phyloP scores from a whole-genome alignment of 805 yeast species.

The Candida quercuum region DNA sequence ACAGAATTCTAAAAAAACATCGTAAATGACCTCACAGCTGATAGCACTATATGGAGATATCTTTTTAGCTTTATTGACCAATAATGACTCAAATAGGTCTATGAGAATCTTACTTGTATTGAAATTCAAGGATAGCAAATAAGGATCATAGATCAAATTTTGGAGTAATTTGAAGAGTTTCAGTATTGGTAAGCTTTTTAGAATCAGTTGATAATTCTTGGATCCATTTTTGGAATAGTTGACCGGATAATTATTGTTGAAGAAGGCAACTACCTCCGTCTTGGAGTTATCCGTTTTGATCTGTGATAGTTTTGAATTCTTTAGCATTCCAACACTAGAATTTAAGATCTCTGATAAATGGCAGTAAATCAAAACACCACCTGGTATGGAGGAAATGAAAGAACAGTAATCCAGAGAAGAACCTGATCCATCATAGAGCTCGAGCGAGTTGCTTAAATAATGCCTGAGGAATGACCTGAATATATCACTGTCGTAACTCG shows the following conservation, averaged over 20 bases:
- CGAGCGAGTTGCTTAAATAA: conserved; percentile 28
- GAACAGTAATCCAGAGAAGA: conserved; percentile 4
- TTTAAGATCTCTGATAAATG: conserved; percentile 19
- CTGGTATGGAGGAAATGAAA: conserved; percentile 14
- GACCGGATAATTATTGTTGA: neutral
- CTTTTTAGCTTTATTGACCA: conserved; percentile 29
- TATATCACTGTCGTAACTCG: conserved; percentile 48
- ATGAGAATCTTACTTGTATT: conserved; percentile 3
- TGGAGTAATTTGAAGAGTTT: conserved; percentile 9
- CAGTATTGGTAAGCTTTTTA: conserved; percentile 9
- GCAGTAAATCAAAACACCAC: conserved; percentile 18
- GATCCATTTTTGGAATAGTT: neutral
- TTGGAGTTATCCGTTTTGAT: conserved; percentile 7
- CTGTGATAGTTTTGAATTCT: conserved; percentile 13
- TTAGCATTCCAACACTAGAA: conserved; percentile 15
- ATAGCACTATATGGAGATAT: conserved; percentile 32
- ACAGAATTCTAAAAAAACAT: conserved; percentile 26
- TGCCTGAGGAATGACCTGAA: conserved; percentile 60
- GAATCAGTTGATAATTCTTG: conserved; percentile 4
- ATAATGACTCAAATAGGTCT: conserved; percentile 25
- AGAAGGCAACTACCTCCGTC: conserved; percentile 13
- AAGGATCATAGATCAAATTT: conserved; percentile 4
- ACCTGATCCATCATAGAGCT: neutral
- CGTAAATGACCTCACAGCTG: conserved; percentile 37
- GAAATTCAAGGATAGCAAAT: neutral